phyloP scores from a whole-genome alignment of 495 filamentous ascomycete genomes.

The Aspergillus bertholletiae region DNA sequence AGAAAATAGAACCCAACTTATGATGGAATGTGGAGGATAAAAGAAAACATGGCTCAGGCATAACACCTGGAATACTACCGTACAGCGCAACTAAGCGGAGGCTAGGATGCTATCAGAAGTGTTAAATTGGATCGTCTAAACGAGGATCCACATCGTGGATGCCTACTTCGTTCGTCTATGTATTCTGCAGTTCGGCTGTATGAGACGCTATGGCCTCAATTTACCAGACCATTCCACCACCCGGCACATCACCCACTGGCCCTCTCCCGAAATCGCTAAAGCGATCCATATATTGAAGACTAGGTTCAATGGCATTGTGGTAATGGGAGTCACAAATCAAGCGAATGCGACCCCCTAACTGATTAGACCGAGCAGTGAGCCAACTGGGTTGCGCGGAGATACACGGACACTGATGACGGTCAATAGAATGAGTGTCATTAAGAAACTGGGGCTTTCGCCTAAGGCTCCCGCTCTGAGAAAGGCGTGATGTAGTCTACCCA shows the following conservation, averaged over 20 bases:
- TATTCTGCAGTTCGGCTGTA: neutral
- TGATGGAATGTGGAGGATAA: neutral
- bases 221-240: neutral
- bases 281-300: neutral
- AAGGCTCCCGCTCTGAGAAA: constrained; percentile 44
- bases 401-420: neutral
- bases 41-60: neutral
- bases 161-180: neutral
- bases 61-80: neutral
- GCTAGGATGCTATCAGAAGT: neutral
- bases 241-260: neutral
- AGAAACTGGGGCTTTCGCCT: constrained; percentile 25
- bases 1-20: neutral
- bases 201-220: neutral
- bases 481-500: constrained; percentile 25
- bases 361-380: neutral
- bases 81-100: neutral
- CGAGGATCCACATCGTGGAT: neutral
- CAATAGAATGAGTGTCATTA: neutral
- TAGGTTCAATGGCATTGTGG: constrained; percentile 3
- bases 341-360: neutral
- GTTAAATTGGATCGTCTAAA: constrained; percentile 1
- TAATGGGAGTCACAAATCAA: neutral
- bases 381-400: constrained; percentile 2
- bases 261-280: neutral